Base-by-base conservation (phyloP, 208 protist species). In the Acanthamoeba sp. region DNA sequence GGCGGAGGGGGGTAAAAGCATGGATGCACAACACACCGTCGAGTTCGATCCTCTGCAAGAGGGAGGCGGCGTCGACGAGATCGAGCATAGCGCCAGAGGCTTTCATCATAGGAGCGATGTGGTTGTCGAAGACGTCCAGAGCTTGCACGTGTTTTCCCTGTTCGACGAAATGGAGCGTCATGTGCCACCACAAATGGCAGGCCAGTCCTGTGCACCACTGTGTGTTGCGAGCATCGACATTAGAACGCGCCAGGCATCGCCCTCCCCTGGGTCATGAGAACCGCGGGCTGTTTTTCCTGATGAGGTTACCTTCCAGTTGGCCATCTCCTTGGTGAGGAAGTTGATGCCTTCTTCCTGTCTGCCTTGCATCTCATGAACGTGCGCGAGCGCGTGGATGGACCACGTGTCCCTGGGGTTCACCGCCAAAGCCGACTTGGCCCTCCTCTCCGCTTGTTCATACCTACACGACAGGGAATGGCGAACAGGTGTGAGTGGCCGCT, bases 131-230 rank as follows among this genome's bases (percentile, higher is more conserved):
- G 50, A 90, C 24, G 6, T 90, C 29, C 18, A 90, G 32, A 14
- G 55, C 84, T 27, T 66, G n/a, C 16, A 27, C 16, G 84, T 71
- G 57, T 2, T 69, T 22, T 0, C 32, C 84, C 36, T 90, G 5
- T 10, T 90, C 84, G 50, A 90, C 45, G 18, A 42, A 34, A 32
- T 90, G 57, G 7, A 90, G 57, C 20, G 50, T 32, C 24, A 90
- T 27, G 16, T 90, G 84, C 84, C 84, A 90, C 84, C 84, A 90
- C n/a, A 90, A 27, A 24, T 90, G 84, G 27, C 84, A 62, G 1
- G 52, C 84, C 45, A 90, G 57, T 7, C 52, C 84, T 14, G 50
- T 69, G 16, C 84, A 90, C 84, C 84, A 90, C 84, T 90, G 24
- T 27, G 6, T 12, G 27, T 7, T n/a, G 36, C 34, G 27, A 29